Conservation (phyloP, 192 early-diverging fungal genomes). For the Backusella tarrabulga region DNA sequence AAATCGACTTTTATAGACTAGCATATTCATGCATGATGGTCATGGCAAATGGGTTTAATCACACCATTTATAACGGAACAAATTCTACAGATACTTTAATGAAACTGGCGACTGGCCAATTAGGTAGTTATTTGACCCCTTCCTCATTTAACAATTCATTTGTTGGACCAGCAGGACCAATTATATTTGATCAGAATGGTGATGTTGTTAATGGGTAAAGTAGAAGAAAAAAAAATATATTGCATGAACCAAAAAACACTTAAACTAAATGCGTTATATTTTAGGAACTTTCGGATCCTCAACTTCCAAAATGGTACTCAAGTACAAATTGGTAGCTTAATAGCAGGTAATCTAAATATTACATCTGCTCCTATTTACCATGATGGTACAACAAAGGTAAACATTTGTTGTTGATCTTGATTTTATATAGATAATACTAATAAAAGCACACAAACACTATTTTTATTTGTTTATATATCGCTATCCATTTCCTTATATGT, state of each 20-base stretch:
- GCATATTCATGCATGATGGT: slow-evolving; percentile 57
- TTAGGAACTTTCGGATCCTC: slow-evolving; percentile 43
- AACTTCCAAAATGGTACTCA: slow-evolving; percentile 42
- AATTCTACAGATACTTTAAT: slow-evolving; percentile 18
- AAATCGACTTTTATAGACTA: slow-evolving; percentile 13
- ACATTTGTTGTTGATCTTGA: background rate
- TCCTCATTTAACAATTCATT: slow-evolving; percentile 42
- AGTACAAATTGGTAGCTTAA: slow-evolving; percentile 40
- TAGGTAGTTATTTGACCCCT: slow-evolving; percentile 39
- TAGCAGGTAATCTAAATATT: slow-evolving; percentile 38
- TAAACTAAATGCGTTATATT: background rate
- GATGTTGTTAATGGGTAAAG: slow-evolving; percentile 38
- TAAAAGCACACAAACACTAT: background rate
- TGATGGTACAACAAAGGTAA: slow-evolving; percentile 43
- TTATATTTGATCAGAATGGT: slow-evolving; percentile 46
- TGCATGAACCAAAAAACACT: background rate
- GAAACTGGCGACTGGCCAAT: slow-evolving; percentile 31
- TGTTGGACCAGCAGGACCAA: slow-evolving; percentile 45
- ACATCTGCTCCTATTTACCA: slow-evolving; percentile 42
- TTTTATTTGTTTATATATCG: background rate
- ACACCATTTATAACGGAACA: slow-evolving; percentile 36
- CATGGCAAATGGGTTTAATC: slow-evolving; percentile 44
- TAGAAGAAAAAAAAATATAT: slow-evolving; percentile 1
- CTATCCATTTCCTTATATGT: background rate
- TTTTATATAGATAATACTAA: background rate